Evolutionary conservation across 2,329 filamentous ascomycete species (phyloP).

Genomic region (Talaromyces islandicus): DNA sequence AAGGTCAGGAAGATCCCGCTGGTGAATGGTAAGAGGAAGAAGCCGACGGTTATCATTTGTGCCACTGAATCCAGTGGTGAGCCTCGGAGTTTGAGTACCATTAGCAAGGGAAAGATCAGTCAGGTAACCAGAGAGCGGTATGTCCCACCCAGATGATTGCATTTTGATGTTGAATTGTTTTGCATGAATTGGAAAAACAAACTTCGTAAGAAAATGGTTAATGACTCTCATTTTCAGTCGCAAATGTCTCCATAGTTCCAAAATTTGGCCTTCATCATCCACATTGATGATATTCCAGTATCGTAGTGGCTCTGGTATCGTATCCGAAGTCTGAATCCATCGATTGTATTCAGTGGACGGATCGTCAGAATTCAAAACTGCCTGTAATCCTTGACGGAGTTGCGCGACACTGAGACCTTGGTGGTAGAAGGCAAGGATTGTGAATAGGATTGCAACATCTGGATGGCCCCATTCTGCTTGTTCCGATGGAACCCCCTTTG

Average conservation of each 20-base stretch:
- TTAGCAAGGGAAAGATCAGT: neutral
- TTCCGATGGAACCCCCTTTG: conserved; percentile 58
- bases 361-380: conserved; percentile 52
- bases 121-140: conserved; percentile 43
- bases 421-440: conserved; percentile 64
- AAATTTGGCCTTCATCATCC: conserved; percentile 49
- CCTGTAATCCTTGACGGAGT: conserved; percentile 44
- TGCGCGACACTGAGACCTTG: conserved; percentile 48
- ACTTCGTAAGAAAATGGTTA: conserved; percentile 57
- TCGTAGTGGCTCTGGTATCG: conserved; percentile 42
- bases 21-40: conserved; percentile 56
- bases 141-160: conserved; percentile 62
- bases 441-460: conserved; percentile 60
- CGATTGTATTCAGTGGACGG: conserved; percentile 51
- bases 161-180: conserved; percentile 61
- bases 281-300: conserved; percentile 55
- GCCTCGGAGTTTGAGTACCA: neutral
- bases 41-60: conserved; percentile 61
- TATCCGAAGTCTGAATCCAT: conserved; percentile 37
- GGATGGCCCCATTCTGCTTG: conserved; percentile 64
- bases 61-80: conserved; percentile 64
- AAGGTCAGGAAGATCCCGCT: conserved; percentile 54
- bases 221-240: conserved; percentile 47
- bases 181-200: conserved; percentile 60
- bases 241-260: conserved; percentile 46